Base-by-base conservation (phyloP, 2,329 filamentous ascomycete species). In the Lasiodiplodia citricola region DNA sequence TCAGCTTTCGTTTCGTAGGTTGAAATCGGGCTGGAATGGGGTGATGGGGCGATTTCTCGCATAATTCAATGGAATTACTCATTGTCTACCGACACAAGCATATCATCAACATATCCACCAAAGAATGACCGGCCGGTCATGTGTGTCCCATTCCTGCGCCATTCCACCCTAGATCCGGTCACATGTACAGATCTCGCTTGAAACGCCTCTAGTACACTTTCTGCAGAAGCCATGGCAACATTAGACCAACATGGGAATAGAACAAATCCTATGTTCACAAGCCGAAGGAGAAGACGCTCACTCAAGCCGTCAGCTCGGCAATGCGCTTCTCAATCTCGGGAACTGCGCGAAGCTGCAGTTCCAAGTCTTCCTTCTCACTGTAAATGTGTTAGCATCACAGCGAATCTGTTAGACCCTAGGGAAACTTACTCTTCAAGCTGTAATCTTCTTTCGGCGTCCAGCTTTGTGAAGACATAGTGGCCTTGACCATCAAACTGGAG, bases 401-500 rank as follows among this genome's bases (percentile, higher is more conserved):
- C 4, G 3, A 21, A 4, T 23, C 31, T 71, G 23, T 41, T 56
- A 14, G 21, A 21, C 31, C 38, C 13, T 44, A 28, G 23, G 4
- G 16, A 11, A 18, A 81, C 85, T 80, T 80, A 87, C 86, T 99
- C 96, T 84, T 99, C 96, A 62, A 99, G 84, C 80, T 89, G 87
- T 79, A 98, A 80, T 70, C 96, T 86, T 78, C 87, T 90, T 74
- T 97, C 95, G 21, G 95, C 95, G 80, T 99, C 96, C 62, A 99
- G 83, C 68, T 87, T 88, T 0, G 94, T 96, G 76, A 99, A 99
- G 44, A 97, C 88, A 75, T 92, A 97, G 63, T 93, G 86, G 0
- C 96, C 96, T 80, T 97, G 93, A 0, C 96, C 96, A 79, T 98
- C 95, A 78, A 99, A 99, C 80, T 99, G 96, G 76, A 99, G 80